phyloP scores from a whole-genome alignment of 192 early-diverging fungal species.

The Rhizophagus clarus region DNA sequence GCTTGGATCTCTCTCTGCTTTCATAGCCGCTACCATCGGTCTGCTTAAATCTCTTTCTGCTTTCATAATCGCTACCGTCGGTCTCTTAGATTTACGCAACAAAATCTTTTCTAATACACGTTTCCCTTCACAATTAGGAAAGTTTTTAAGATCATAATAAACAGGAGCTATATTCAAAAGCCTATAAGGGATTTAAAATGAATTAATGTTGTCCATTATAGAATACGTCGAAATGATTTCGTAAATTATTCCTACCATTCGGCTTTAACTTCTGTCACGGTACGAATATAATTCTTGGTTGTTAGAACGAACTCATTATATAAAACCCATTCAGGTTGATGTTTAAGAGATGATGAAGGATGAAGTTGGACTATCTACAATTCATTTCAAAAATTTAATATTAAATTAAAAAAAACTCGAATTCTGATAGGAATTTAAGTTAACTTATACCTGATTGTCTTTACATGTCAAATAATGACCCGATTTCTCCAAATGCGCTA shows the following conservation, averaged over 20 bases:
- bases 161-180: constrained; percentile 79
- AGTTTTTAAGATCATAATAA: constrained; percentile 90
- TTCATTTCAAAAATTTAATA: constrained; percentile 7
- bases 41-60: not conserved
- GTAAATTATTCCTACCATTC: constrained; percentile 62
- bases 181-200: constrained; percentile 10
- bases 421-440: not conserved
- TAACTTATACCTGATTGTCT: constrained; percentile 81
- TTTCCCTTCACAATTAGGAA: constrained; percentile 92
- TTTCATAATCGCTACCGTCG: no score
- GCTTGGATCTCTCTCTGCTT: not conserved
- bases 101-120: constrained; percentile 76
- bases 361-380: constrained; percentile 79
- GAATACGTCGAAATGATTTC: not conserved
- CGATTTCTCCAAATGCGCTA: constrained; percentile 89
- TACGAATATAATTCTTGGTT: constrained; percentile 94
- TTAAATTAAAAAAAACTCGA: constrained; percentile 14
- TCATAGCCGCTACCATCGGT: no score
- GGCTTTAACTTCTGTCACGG: constrained; percentile 82
- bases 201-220: not conserved
- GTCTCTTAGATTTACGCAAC: constrained; percentile 46
- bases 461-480: constrained; percentile 91
- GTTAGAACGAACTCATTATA: constrained; percentile 99
- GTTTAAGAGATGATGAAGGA: constrained; percentile 84
- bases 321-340: constrained; percentile 98